These are phyloP conservation scores for Zygotorulaspora danielsina DNA, from an alignment of 805 yeast genomes.

Conservation along the genomic window DNA sequence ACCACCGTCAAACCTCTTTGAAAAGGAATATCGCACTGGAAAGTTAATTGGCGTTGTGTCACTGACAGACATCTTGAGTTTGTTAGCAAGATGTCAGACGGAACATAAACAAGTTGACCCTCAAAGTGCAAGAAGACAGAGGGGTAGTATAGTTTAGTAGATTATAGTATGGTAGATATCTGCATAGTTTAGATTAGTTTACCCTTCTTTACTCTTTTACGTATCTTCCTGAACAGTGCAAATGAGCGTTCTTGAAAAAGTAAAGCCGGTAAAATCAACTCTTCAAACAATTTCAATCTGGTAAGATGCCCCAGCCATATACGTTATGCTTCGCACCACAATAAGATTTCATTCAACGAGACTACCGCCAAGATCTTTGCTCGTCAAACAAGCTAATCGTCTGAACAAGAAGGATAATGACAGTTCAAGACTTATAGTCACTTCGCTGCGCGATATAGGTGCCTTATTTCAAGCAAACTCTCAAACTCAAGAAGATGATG, in stretches of 20 bases:
- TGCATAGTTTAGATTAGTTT: too few species aligned
- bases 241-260: too few species aligned
- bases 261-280: too few species aligned
- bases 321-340: not conserved
- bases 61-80: constrained; percentile 79
- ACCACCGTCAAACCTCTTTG: constrained; percentile 31
- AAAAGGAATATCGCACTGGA: constrained; percentile 60
- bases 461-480: constrained; percentile 27
- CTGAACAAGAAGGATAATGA: constrained; percentile 10
- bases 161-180: too few species aligned
- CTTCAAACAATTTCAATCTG: too few species aligned
- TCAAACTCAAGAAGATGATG: constrained; percentile 28
- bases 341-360: constrained; percentile 11
- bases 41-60: constrained; percentile 88
- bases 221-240: not conserved
- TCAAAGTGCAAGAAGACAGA: constrained; percentile 77
- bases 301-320: too few species aligned
- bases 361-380: constrained; percentile 21
- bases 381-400: constrained; percentile 23
- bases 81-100: constrained; percentile 57
- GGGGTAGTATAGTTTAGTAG: constrained; percentile 49
- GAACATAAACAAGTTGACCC: constrained; percentile 82
- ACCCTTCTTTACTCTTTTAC: not conserved
- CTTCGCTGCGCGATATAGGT: constrained; percentile 25
- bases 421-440: constrained; percentile 10